Evolutionary conservation across 83 land plant species (phyloP), one percentile per base, ranked within the genome.

Genomic region (Picea engelmannii): DNA sequence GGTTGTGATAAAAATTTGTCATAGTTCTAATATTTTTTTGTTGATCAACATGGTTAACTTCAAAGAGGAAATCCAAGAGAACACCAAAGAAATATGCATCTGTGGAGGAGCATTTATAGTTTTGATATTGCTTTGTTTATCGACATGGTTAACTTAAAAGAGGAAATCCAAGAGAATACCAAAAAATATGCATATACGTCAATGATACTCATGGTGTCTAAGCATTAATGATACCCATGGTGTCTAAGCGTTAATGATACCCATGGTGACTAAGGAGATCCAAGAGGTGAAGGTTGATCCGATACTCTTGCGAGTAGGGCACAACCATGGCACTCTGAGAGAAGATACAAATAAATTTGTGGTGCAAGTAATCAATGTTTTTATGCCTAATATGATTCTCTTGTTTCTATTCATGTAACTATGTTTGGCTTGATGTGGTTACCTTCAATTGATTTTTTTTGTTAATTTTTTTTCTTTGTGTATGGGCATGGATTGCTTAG

Each of bases 71-170:
- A 63, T 91, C 24, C 0, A 38, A 38, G 40, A 38, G 40, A 38
- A 38, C 4, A 38, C 40, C 40, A 38, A 38, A 38, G 0, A 38
- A 38, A 38, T 79, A 86, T 71, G 88, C 91, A 80, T 38, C 40
- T 38, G 0, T 38, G 5, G 0, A 38, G 40, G 40, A 38, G 40
- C 40, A 38, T 38, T 38, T 65, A 89, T 93, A 5, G 81, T 91
- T 64, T 77, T 89, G 76, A 86, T 91, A 75, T 87, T 93, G 2
- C 70, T 79, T 76, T 71, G 84, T 61, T 66, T 93, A 60, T 85
- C 89, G 6, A 35, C 91, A 77, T 93, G 40, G 40, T 38, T 38
- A 38, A 38, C 0, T 38, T 38, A 0, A 38, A 38, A 38, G 40
- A 38, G 0, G 5, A 38, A 38, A 38, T 38, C 40, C 5, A 38